Evolutionary conservation across 2,329 filamentous ascomycete species (phyloP), one percentile per base, ranked within the genome.

Genomic region (Aspergillus ruber): DNA sequence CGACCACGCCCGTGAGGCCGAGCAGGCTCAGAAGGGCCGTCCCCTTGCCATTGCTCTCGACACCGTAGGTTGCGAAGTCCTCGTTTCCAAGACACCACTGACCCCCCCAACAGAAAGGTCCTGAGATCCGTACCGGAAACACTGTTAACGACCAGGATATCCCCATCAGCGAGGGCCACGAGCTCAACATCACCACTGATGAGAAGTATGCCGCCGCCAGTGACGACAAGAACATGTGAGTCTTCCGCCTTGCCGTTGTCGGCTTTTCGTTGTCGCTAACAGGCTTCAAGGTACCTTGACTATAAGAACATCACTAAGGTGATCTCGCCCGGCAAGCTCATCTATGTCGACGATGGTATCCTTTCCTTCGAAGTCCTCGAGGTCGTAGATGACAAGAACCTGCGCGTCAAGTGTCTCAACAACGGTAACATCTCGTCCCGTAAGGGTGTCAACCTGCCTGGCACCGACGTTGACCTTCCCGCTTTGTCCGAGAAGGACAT

Each of bases 281-380:
- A 35, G 15, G 23, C 13, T 29, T 23, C 39, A 54, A 91, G 88
- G 84, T 96, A 90, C 67, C 86, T 97, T 65, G 91, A 97, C 79
- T 97, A 98, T 81, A 94, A 95, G 84, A 98, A 98, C 81, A 97
- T 98, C 74, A 96, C 91, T 75, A 95, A 94, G 78, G 93, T 98
- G 62, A 97, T 98, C 66, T 74, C 87, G 69, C 78, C 82, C 50
- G 93, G 91, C 66, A 90, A 93, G 64, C 85, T 86, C 72, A 94
- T 98, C 79, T 98, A 95, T 75, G 93, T 98, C 62, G 93, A 98
- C 66, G 93, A 98, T 66, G 93, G 93, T 73, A 91, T 98, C 58
- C 85, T 97, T 61, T 94, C 91, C 21, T 97, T 98, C 63, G 86
- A 96, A 68, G 93, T 98, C 54, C 72, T 96, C 59, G 82, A 88